Conservation (phyloP, 1,139 yeast species). For the Yamadazyma diddensiae region DNA sequence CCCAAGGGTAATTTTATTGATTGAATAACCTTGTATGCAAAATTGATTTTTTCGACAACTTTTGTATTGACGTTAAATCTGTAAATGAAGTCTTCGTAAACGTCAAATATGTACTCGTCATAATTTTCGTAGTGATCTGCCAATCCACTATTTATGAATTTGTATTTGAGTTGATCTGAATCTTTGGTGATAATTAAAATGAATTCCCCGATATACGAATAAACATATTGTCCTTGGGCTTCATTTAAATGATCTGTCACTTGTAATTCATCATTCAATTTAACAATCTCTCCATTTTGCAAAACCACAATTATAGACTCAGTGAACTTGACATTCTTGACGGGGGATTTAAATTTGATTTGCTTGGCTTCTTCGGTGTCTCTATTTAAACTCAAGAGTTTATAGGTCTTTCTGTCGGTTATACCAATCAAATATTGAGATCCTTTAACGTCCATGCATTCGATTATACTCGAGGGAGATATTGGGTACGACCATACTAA, state of each 20-base stretch:
- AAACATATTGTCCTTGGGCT: slow-evolving; percentile 3
- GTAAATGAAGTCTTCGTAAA: slow-evolving; percentile 11
- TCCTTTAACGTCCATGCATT: slow-evolving; percentile 37
- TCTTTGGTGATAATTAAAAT: slow-evolving; percentile 6
- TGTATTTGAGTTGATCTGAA: slow-evolving; percentile 7
- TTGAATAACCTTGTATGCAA: slow-evolving; percentile 21
- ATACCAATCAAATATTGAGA: slow-evolving; percentile 38
- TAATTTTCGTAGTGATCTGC: slow-evolving; percentile 4
- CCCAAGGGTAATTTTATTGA: slow-evolving; percentile 21
- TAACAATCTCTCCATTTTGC: slow-evolving; percentile 41
- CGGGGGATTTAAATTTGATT: slow-evolving; percentile 18
- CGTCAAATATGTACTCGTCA: slow-evolving; percentile 9
- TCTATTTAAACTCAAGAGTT: slow-evolving; percentile 28
- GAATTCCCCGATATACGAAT: slow-evolving; percentile 6
- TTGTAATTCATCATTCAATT: slow-evolving; percentile 19
- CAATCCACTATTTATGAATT: slow-evolving; percentile 6
- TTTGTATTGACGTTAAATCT: slow-evolving; percentile 7
- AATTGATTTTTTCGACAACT: slow-evolving; percentile 11
- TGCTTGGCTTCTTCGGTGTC: slow-evolving; percentile 23
- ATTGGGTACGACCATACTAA: slow-evolving; percentile 71
- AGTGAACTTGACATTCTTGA: slow-evolving; percentile 35
- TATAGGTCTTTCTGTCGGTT: slow-evolving; percentile 45
- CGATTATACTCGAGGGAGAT: slow-evolving; percentile 56
- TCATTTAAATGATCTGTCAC: slow-evolving; percentile 2
- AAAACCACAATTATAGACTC: slow-evolving; percentile 35